A percentile compares a stretch with the other conserved stretches of the same genome.
phyloP scores from a whole-genome alignment of 2,329 filamentous ascomycete genomes.

The Alternaria gaisen region DNA sequence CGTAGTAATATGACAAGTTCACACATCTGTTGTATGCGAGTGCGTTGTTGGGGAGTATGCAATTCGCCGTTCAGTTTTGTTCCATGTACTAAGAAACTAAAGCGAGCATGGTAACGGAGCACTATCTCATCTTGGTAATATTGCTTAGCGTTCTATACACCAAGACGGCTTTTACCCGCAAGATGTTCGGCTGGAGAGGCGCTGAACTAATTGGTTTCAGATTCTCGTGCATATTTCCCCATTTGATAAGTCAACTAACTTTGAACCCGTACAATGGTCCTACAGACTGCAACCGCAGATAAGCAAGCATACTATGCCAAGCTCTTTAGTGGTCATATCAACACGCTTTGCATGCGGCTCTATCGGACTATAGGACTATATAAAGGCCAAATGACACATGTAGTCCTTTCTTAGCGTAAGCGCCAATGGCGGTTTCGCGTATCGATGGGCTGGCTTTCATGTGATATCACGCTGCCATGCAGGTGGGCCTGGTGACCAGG shows the following conservation, averaged over 20 bases:
- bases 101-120: background rate
- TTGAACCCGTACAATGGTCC: background rate
- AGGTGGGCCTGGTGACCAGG: background rate
- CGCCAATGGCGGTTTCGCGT: conserved; percentile 1
- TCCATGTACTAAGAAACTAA: background rate
- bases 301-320: background rate
- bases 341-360: background rate
- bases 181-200: background rate
- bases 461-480: background rate
- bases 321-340: background rate
- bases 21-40: background rate
- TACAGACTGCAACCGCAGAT: background rate
- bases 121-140: background rate
- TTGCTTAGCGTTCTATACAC: background rate
- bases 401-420: background rate
- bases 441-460: background rate
- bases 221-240: conserved; percentile 2
- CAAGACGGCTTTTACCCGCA: background rate
- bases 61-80: background rate
- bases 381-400: background rate
- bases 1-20: background rate
- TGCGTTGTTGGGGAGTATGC: background rate
- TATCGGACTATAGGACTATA: background rate
- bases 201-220: background rate
- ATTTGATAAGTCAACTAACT: background rate